A percentile compares a stretch with the other conserved stretches of the same genome.
phyloP scores from a whole-genome alignment of 768 basidiomycete species.

The Mycena belliarum region DNA sequence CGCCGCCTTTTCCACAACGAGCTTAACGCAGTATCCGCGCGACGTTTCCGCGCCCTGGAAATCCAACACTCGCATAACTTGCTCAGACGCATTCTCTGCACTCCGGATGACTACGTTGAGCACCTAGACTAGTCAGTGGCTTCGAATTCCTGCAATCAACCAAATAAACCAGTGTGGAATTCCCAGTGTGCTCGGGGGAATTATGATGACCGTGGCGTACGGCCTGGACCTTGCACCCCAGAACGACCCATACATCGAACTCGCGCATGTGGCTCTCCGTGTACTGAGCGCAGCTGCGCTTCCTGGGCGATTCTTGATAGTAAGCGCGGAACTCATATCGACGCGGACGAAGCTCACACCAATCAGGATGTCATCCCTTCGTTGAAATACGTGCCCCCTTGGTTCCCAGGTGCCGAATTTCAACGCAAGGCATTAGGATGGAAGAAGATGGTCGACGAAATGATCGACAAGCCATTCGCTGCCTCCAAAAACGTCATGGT shows the following conservation, averaged over 20 bases:
- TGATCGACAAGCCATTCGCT: neutral
- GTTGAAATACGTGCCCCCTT: conserved; percentile 21
- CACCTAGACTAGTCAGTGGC: neutral
- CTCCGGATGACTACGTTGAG: neutral
- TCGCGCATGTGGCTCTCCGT: neutral
- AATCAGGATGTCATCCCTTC: conserved; percentile 24
- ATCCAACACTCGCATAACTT: neutral
- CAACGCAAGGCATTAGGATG: conserved; percentile 19
- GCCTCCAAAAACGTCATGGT: neutral
- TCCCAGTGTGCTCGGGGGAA: neutral
- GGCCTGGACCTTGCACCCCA: neutral
- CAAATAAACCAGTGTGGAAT: neutral
- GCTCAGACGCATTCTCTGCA: neutral
- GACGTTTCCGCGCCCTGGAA: neutral
- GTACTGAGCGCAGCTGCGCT: neutral
- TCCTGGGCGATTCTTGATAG: neutral
- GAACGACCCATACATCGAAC: neutral
- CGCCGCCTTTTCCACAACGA: neutral
- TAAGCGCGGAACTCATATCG: neutral
- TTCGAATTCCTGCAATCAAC: neutral
- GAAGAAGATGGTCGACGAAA: neutral
- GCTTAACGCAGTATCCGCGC: neutral
- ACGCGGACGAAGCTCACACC: neutral
- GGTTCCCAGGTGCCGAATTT: conserved; percentile 24
- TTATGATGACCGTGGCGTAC: neutral